Evolutionary conservation across 306 rosid genomes (phyloP).

Genomic region (Cyamopsis tetragonoloba): DNA sequence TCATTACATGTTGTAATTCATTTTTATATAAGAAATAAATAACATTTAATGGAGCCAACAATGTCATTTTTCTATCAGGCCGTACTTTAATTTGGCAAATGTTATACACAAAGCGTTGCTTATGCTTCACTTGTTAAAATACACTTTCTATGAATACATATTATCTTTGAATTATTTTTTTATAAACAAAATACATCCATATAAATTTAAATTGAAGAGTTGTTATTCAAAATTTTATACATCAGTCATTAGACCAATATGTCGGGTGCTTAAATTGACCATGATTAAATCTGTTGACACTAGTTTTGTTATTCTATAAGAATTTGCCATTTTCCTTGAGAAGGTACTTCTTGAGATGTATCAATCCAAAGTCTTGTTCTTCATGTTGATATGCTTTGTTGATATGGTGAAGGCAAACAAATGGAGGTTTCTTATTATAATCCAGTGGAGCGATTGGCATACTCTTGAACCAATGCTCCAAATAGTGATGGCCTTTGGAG

Average conservation of each 20-base stretch:
- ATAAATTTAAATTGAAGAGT: too few species aligned
- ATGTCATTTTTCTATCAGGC: not conserved
- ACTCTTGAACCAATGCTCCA: slow-evolving; percentile 85
- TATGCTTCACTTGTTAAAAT: not conserved
- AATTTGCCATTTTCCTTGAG: not conserved
- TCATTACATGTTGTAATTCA: not conserved
- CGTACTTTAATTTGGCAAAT: not conserved
- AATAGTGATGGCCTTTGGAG: slow-evolving; percentile 72
- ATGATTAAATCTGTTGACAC: not conserved
- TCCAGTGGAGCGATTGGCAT: slow-evolving; percentile 72
- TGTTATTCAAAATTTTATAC: too few species aligned
- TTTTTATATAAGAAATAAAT: too few species aligned
- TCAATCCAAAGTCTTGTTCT: slow-evolving; percentile 2
- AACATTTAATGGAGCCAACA: too few species aligned
- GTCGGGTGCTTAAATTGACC: too few species aligned
- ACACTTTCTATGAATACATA: not conserved
- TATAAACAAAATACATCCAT: too few species aligned
- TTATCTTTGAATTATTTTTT: not conserved
- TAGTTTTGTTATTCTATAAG: not conserved
- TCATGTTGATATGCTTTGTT: too few species aligned
- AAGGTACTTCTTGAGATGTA: not conserved
- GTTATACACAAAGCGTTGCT: not conserved
- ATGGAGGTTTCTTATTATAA: slow-evolving; percentile 36
- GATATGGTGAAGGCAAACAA: not conserved
- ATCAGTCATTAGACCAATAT: too few species aligned